Base-by-base conservation (phyloP, 192 early-diverging fungal genomes). In the Mortierella hygrophila region DNA sequence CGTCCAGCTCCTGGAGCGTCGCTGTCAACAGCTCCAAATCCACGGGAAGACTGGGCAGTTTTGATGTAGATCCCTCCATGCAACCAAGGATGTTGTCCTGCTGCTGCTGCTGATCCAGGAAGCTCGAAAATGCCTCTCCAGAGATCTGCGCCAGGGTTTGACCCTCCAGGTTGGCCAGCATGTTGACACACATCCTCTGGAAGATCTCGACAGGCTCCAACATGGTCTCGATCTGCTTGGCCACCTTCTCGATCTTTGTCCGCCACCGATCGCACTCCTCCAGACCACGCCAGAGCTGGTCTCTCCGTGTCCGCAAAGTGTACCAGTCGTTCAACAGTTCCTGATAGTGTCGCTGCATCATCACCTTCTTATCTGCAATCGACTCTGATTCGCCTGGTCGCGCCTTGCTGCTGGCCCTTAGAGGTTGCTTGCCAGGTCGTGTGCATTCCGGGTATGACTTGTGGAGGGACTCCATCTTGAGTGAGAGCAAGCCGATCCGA, bases 181-280 rank as follows among this genome's bases (percentile, higher is more conserved):
- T 54, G 54, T 86, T 80, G 49, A 65, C 26, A 68, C 84, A 86
- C 79, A 80, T 77, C 79, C 75, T 80, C 65, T 86, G 75, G 26
- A 86, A 86, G 26, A 86, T 75, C 72, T 86, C 84, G 18, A 86
- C 84, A 41, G 84, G 84, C 32, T 86, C 84, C 40, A 86, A 57
- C 84, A 86, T 86, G 15, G 75, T 60, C 54, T 86, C 84, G 54
- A 86, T 86, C 70, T 86, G 84, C 32, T 72, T 79, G 23, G 84
- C 84, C 84, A 86, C 80, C 75, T 86, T 86, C 49, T 86, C 84
- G 18, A 86, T 78, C 47, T 79, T 41, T 44, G 79, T 73, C 10
- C 84, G 69, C 84, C 84, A 86, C 21, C 84, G 79, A 60, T 81
- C 84, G 41, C 79, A 86, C 47, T 86, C 84, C 40, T 81, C 79